Evolutionary conservation across 2,329 filamentous ascomycete genomes (phyloP).

Genomic region (Fusarium sp.): DNA sequence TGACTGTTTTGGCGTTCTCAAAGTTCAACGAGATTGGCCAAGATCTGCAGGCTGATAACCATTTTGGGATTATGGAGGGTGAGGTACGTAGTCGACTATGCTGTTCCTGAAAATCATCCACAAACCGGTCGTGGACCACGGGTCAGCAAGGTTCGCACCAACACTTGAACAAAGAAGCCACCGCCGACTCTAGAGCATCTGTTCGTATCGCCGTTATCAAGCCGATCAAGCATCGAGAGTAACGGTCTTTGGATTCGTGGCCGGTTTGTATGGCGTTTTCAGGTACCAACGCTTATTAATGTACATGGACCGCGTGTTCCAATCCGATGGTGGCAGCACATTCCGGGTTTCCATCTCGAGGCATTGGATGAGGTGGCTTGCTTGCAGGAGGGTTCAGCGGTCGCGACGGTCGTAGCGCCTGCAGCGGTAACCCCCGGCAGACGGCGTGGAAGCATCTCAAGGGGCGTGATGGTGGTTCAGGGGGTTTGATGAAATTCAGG

Average conservation of each 20-base stretch:
- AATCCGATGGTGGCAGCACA: slow-evolving; percentile 43
- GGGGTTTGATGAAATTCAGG: slow-evolving; percentile 24
- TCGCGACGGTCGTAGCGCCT: slow-evolving; percentile 39
- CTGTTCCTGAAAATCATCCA: slow-evolving; percentile 35
- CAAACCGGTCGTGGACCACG: slow-evolving; percentile 15
- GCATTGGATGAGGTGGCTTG: slow-evolving; percentile 44
- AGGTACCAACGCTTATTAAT: slow-evolving; percentile 14
- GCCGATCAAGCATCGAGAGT: not conserved
- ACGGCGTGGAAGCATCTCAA: slow-evolving; percentile 18
- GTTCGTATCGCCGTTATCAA: not conserved
- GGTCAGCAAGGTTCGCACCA: slow-evolving; percentile 16
- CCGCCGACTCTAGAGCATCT: not conserved
- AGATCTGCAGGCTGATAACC: slow-evolving; percentile 31
- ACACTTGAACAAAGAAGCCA: slow-evolving; percentile 1
- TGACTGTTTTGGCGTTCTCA: slow-evolving; percentile 18
- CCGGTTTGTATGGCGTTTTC: slow-evolving; percentile 3
- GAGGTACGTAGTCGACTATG: slow-evolving; percentile 16
- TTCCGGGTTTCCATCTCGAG: slow-evolving; percentile 38
- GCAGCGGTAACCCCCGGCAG: slow-evolving; percentile 22
- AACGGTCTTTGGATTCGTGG: not conserved
- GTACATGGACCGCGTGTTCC: slow-evolving; percentile 37
- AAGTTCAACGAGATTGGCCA: slow-evolving; percentile 17
- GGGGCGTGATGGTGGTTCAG: slow-evolving; percentile 18
- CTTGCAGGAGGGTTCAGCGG: slow-evolving; percentile 37
- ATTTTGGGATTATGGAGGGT: slow-evolving; percentile 22